Conservation (phyloP, 257 asterid genomes). For the Solanum arcanum region DNA sequence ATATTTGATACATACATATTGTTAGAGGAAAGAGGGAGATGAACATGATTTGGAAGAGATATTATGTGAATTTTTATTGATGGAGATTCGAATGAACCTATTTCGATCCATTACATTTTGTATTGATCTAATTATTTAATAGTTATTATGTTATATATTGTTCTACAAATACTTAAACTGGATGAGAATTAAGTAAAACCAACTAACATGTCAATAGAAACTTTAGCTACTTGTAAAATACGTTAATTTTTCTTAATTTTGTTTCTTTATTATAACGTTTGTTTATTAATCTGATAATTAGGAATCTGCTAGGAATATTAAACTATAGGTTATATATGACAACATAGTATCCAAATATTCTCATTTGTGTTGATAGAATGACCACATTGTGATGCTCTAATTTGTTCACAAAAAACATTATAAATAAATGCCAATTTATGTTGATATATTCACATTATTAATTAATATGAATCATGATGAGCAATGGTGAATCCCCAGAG, state of each 20-base stretch:
- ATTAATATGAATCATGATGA: background rate
- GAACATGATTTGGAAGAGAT: background rate
- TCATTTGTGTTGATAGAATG: slow-evolving; percentile 18
- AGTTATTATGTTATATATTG: too few species aligned
- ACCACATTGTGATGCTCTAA: background rate
- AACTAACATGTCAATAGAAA: background rate
- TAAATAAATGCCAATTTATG: background rate
- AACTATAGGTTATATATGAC: background rate
- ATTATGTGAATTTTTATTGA: background rate
- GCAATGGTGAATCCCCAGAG: slow-evolving; percentile 5
- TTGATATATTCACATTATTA: background rate
- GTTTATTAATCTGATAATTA: background rate
- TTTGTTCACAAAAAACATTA: background rate
- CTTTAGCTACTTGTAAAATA: background rate
- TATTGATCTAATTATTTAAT: too few species aligned
- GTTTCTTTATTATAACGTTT: background rate
- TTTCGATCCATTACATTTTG: accelerated
- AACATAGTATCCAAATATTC: background rate
- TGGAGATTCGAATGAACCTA: background rate
- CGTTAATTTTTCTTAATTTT: background rate
- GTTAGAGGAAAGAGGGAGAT: background rate
- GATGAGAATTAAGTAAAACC: background rate
- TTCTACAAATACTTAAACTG: background rate
- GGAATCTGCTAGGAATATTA: background rate
- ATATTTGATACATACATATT: background rate